Evolutionary conservation across 2,329 filamentous ascomycete genomes (phyloP), one percentile per base, ranked within the genome.

Genomic region (Xylaria sp.): DNA sequence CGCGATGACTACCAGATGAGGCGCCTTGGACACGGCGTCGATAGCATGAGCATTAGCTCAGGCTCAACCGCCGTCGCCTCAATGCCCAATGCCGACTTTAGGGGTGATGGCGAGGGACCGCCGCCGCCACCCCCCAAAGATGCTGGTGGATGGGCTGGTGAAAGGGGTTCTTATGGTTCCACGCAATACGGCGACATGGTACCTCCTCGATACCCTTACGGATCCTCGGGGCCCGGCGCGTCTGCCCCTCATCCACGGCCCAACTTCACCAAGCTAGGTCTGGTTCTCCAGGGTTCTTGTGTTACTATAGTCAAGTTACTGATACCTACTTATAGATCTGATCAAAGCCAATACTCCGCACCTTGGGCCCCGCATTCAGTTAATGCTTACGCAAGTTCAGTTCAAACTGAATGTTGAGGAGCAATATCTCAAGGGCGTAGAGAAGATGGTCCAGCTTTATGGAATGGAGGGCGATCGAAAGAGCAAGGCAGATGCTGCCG

Each of bases 381-480:
- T 98, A 78, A 99, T 99, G 96, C 86, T 99, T 78, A 97, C 96
- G 57, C 96, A 99, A 81, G 91, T 99, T 72, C 94, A 98, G 82
- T 99, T 99, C 85, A 99, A 99, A 84, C 88, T 99, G 70, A 97
- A 96, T 74, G 96, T 99, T 34, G 96, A 99, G 81, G 97, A 98
- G 80, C 96, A 99, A 82, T 99, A 99, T 82, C 94, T 98, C 74
- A 97, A 97, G 78, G 96, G 96, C 71, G 96, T 99, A 75, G 96
- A 99, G 82, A 99, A 99, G 85, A 98, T 99, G 96, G 93, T 98
- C 56, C 94, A 96, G 80, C 86, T 99, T 44, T 99, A 99, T 79
- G 91, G 96, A 79, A 96, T 98, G 88, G 96, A 98, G 81, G 95
- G 96, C 37, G 96, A 99, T 79, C 91, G 94, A 75, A 98, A 97